phyloP scores from a whole-genome alignment of 1,139 yeast species.

The Tardiomyces blankii region DNA sequence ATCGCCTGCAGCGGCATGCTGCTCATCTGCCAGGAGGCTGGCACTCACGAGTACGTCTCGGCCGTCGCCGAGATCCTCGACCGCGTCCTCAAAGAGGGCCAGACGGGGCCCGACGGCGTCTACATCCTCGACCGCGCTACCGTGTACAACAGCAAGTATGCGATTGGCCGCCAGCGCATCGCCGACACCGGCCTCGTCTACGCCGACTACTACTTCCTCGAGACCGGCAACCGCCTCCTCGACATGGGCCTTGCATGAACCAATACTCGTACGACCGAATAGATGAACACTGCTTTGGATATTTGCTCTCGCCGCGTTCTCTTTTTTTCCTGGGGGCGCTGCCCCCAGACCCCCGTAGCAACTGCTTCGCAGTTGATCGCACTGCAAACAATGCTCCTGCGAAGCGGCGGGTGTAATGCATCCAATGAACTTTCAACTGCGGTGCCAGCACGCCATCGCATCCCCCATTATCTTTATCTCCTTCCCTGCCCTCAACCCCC shows the following conservation, averaged over 20 bases:
- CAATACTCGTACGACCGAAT: no score
- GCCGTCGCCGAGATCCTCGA: constrained; percentile 5
- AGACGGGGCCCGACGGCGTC: constrained; percentile 12
- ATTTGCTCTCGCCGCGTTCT: no score
- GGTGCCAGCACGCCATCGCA: no score
- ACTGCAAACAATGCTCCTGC: no score
- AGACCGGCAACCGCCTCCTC: constrained; percentile 19
- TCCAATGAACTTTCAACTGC: no score
- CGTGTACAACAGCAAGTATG: constrained; percentile 18
- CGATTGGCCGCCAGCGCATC: constrained; percentile 6
- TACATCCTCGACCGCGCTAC: constrained; percentile 20
- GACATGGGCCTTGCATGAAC: constrained; percentile 11
- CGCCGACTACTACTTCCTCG: constrained; percentile 23
- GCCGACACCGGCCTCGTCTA: constrained; percentile 22
- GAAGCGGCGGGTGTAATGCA: no score
- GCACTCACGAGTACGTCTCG: constrained; percentile 7
- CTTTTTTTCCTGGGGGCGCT: no score
- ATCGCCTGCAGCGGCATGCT: constrained; percentile 21
- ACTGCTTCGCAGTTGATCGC: no score
- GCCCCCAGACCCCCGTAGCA: no score
- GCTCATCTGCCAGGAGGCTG: constrained; percentile 14
- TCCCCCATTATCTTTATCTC: no score
- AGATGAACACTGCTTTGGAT: no score
- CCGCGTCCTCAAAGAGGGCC: constrained; percentile 9
- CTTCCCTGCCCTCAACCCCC: no score